Evolutionary conservation across 2,329 filamentous ascomycete genomes (phyloP).

Genomic region (Penicillium olsonii): DNA sequence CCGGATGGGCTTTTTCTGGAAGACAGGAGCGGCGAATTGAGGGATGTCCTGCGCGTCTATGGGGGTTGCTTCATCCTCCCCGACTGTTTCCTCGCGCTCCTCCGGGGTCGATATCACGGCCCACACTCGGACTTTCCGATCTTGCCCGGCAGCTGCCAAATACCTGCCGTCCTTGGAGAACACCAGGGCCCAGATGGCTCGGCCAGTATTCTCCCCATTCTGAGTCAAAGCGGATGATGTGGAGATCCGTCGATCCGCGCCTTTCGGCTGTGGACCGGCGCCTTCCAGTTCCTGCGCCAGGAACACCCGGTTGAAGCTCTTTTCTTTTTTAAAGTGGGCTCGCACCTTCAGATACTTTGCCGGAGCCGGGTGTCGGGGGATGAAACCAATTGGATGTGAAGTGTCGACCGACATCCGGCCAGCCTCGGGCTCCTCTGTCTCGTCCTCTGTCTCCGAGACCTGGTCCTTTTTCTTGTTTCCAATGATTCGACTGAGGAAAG

Average conservation of each 20-base stretch:
- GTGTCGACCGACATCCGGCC: constrained; percentile 77
- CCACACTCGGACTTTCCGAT: constrained; percentile 84
- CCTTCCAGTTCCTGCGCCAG: constrained; percentile 84
- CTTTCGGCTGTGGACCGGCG: constrained; percentile 44
- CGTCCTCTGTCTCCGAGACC: constrained; percentile 51
- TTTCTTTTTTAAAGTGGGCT: constrained; percentile 74
- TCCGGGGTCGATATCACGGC: constrained; percentile 80
- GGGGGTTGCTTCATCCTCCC: constrained; percentile 61
- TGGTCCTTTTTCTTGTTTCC: constrained; percentile 71
- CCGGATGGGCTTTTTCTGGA: constrained; percentile 72
- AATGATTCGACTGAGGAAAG: constrained; percentile 86
- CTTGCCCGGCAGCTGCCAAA: constrained; percentile 88
- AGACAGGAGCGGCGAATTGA: constrained; percentile 85
- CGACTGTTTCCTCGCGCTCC: constrained; percentile 73
- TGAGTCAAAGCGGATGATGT: constrained; percentile 23
- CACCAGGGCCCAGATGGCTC: constrained; percentile 87
- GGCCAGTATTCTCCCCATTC: constrained; percentile 40
- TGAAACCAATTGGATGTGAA: constrained; percentile 76
- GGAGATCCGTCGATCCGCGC: constrained; percentile 33
- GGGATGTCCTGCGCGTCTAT: constrained; percentile 53
- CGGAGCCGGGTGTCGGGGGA: constrained; percentile 83
- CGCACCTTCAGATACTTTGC: constrained; percentile 88
- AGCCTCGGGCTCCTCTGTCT: constrained; percentile 70
- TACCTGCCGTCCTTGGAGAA: constrained; percentile 92
- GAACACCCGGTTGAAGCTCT: constrained; percentile 84